phyloP scores from a whole-genome alignment of 2,329 filamentous ascomycete genomes.

The Fusarium sp. region DNA sequence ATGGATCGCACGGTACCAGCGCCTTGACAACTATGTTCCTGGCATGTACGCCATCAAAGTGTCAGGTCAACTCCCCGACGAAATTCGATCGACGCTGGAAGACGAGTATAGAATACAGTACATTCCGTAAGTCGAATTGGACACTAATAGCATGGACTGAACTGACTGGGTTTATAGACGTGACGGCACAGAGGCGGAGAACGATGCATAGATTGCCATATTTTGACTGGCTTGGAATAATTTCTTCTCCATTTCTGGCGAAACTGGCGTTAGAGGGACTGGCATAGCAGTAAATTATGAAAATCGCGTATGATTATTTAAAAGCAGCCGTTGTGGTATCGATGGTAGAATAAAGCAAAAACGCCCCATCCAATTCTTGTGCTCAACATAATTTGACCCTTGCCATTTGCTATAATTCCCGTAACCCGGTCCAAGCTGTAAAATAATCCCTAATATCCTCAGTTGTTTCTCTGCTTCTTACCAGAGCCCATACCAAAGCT shows the following conservation, averaged over 20 bases:
- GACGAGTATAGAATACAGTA: slow-evolving; percentile 73
- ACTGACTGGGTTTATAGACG: slow-evolving; percentile 53
- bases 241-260: slow-evolving; percentile 39
- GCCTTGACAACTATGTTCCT: slow-evolving; percentile 85
- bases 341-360: slow-evolving; percentile 39
- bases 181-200: slow-evolving; percentile 66
- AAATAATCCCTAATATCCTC: not conserved
- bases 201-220: slow-evolving; percentile 50
- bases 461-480: slow-evolving; percentile 62
- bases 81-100: slow-evolving; percentile 68
- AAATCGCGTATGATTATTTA: slow-evolving; percentile 17
- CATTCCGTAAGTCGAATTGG: slow-evolving; percentile 61
- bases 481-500: slow-evolving; percentile 57
- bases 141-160: not conserved
- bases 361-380: slow-evolving; percentile 25
- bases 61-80: slow-evolving; percentile 79
- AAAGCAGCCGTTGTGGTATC: slow-evolving; percentile 46
- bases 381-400: not conserved
- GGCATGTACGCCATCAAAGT: slow-evolving; percentile 97
- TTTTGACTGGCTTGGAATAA: not conserved
- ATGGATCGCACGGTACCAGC: slow-evolving; percentile 98
- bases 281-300: slow-evolving; percentile 21
- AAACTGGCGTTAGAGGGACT: slow-evolving; percentile 48
- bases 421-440: not conserved
- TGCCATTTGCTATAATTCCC: not conserved